phyloP scores from a whole-genome alignment of 73 alveolate species.

The Diophrys appendiculata region DNA sequence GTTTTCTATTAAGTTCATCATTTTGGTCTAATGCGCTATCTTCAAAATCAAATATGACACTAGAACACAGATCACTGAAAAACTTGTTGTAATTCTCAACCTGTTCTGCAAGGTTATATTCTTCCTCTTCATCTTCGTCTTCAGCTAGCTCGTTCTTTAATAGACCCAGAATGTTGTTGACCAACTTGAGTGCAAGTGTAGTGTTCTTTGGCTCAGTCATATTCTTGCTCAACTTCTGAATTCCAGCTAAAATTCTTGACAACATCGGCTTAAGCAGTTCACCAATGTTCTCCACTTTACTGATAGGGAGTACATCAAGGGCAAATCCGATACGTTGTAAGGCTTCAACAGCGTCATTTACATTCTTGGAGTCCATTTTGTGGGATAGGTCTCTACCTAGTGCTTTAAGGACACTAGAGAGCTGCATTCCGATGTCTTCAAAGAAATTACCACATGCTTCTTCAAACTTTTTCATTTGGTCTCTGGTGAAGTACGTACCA shows the following conservation, averaged over 20 bases:
- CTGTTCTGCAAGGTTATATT: slow-evolving; percentile 22
- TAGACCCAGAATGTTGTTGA: slow-evolving; percentile 18
- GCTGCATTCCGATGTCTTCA: slow-evolving; percentile 3
- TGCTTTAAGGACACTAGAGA: slow-evolving; percentile 26
- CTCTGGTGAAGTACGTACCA: slow-evolving; percentile 4
- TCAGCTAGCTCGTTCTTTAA: slow-evolving; percentile 30
- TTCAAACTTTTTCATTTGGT: not conserved
- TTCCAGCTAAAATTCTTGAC: slow-evolving; percentile 51
- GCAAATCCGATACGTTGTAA: slow-evolving; percentile 19
- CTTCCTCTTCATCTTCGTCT: slow-evolving; percentile 16
- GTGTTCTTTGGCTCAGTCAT: slow-evolving; percentile 56
- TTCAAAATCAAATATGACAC: slow-evolving; percentile 8
- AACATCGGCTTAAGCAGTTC: slow-evolving; percentile 51
- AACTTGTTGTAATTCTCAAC: slow-evolving; percentile 54
- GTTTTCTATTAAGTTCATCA: slow-evolving; percentile 17
- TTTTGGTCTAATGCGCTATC: slow-evolving; percentile 12
- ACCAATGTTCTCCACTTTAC: slow-evolving; percentile 21
- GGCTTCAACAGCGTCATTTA: not conserved
- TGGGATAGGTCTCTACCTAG: slow-evolving; percentile 21
- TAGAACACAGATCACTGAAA: slow-evolving; percentile 22
- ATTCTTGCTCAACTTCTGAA: slow-evolving; percentile 41
- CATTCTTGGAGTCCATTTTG: slow-evolving; percentile 21
- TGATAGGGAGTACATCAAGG: not conserved
- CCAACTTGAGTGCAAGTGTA: slow-evolving; percentile 46
- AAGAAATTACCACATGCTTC: slow-evolving; percentile 16